These are phyloP conservation scores for Calonectria henricotiae DNA, from an alignment of 2,329 filamentous ascomycete genomes.

Conservation along the genomic window DNA sequence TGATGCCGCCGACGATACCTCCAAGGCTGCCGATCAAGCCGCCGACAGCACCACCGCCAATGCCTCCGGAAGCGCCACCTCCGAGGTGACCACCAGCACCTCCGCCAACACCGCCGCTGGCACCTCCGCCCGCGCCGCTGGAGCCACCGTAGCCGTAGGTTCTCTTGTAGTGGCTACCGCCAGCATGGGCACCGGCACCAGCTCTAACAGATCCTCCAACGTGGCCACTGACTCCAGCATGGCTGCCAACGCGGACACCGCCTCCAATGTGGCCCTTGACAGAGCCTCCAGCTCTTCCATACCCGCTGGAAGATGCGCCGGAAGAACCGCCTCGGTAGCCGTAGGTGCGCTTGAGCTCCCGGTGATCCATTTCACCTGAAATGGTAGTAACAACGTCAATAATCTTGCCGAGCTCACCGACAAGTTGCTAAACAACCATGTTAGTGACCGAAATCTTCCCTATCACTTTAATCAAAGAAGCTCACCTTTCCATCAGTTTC, in stretches of 20 bases:
- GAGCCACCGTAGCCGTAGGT: no score
- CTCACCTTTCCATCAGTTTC: slow-evolving; percentile 14
- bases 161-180: no score
- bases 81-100: background rate
- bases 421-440: slow-evolving; percentile 8
- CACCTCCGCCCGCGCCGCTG: background rate
- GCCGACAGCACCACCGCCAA: background rate
- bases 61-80: background rate
- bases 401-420: slow-evolving; percentile 13
- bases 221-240: background rate
- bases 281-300: no score
- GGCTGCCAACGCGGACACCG: background rate
- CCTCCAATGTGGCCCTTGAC: background rate
- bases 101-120: background rate
- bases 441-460: background rate
- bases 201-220: background rate
- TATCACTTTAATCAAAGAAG: no score
- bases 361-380: slow-evolving; percentile 8
- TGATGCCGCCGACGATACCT: background rate
- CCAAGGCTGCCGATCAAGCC: background rate
- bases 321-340: background rate
- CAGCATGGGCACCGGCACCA: background rate
- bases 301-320: no score
- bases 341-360: slow-evolving; percentile 14
- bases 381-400: slow-evolving; percentile 19